Conservation (phyloP, 2,329 filamentous ascomycete species). For the Tolypocladium sp. region DNA sequence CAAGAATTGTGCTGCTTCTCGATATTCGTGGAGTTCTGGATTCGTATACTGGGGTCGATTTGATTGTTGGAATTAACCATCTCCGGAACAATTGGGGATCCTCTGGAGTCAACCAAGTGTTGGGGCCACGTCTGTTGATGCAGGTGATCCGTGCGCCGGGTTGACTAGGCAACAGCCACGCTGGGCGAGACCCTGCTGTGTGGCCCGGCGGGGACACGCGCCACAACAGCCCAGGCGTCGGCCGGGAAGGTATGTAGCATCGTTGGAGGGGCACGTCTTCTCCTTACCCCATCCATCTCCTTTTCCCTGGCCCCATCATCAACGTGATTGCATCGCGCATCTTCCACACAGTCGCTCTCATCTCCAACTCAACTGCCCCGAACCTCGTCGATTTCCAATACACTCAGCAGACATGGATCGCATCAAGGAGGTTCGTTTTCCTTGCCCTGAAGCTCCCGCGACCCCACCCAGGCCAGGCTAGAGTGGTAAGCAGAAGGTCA, state of each 20-base stretch:
- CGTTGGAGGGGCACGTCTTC: slow-evolving; percentile 26
- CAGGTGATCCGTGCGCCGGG: neutral
- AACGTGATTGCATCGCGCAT: slow-evolving; percentile 21
- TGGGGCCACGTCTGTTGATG: slow-evolving; percentile 8
- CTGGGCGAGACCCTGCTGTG: neutral
- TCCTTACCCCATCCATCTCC: slow-evolving; percentile 13
- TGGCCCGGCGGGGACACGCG: slow-evolving; percentile 5
- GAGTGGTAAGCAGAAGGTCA: slow-evolving; percentile 9
- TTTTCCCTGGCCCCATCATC: slow-evolving; percentile 20
- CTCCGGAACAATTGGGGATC: neutral
- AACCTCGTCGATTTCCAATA: slow-evolving; percentile 5
- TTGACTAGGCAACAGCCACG: slow-evolving; percentile 20
- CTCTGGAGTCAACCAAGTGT: slow-evolving; percentile 4
- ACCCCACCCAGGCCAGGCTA: slow-evolving; percentile 10
- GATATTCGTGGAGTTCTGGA: neutral
- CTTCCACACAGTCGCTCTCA: slow-evolving; percentile 17
- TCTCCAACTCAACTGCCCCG: slow-evolving; percentile 6
- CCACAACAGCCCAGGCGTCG: slow-evolving; percentile 12
- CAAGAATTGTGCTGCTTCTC: neutral
- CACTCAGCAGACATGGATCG: slow-evolving; percentile 60
- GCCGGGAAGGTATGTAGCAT: slow-evolving; percentile 9
- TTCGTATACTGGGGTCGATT: neutral
- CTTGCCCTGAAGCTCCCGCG: slow-evolving; percentile 12
- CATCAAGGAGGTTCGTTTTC: slow-evolving; percentile 72
- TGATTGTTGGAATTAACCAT: neutral